A percentile compares a stretch with the other conserved stretches of the same genome.
Evolutionary conservation across 345 rosid species (phyloP).

Genomic region (Kernera saxatilis): DNA sequence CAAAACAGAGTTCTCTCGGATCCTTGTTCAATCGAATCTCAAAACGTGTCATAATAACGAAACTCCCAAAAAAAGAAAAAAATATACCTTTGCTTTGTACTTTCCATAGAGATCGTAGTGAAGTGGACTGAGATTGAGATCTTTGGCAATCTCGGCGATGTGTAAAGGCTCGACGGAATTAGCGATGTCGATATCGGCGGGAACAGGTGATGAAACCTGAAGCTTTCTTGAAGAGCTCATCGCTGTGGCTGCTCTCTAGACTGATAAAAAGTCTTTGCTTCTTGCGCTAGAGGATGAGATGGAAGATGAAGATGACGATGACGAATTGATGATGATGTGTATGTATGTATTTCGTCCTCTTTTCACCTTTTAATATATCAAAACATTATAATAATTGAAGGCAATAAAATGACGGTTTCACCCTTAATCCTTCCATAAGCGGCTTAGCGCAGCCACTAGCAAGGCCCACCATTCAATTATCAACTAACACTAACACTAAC

Average conservation of each 20-base stretch:
- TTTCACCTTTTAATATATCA: background rate
- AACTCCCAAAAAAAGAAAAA: background rate
- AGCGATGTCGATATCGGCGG: slow-evolving; percentile 93
- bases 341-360: background rate
- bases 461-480: too few species aligned
- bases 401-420: background rate
- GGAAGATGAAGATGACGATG: slow-evolving; percentile 4
- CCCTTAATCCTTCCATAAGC: too few species aligned
- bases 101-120: slow-evolving; percentile 95
- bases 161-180: slow-evolving; percentile 84
- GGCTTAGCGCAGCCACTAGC: too few species aligned
- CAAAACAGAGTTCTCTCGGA: background rate
- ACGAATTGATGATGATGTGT: background rate
- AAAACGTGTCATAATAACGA: background rate
- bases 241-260: background rate
- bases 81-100: slow-evolving; percentile 87
- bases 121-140: slow-evolving; percentile 55
- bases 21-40: background rate
- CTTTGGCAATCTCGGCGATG: slow-evolving; percentile 77
- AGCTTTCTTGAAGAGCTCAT: slow-evolving; percentile 69
- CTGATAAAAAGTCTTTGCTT: background rate
- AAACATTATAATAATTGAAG: background rate
- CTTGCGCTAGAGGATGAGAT: background rate
- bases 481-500: too few species aligned
- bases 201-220: slow-evolving; percentile 79